A percentile compares a stretch with the other conserved stretches of the same genome.
These are phyloP conservation scores for Blastocystis sp. DNA, from an alignment of 352 stramenopile genomes.

Conservation along the genomic window DNA sequence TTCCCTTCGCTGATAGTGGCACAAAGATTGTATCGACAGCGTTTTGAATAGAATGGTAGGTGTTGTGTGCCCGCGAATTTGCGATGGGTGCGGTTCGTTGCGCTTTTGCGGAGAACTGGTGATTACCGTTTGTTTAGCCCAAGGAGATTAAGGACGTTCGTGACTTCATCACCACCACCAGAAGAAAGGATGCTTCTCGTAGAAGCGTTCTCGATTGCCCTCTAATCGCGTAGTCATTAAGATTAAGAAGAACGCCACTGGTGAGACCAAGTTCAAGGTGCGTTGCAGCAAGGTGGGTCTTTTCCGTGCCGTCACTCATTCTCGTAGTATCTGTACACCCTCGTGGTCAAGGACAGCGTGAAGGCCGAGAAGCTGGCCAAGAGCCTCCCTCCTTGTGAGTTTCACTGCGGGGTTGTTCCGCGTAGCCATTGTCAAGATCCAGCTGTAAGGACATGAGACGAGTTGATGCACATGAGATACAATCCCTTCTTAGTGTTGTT, in stretches of 20 bases:
- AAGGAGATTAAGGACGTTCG: conserved; percentile 69
- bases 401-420: not conserved
- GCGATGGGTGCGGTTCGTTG: too few relatives aligned
- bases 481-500: conserved; percentile 10
- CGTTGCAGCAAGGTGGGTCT: conserved; percentile 55
- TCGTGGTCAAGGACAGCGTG: conserved; percentile 59
- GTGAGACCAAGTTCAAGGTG: conserved; percentile 69
- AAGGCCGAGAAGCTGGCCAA: conserved; percentile 65
- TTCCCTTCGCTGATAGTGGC: too few relatives aligned
- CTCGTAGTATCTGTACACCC: conserved; percentile 67
- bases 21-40: too few relatives aligned
- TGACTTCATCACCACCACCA: conserved; percentile 54
- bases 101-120: too few relatives aligned
- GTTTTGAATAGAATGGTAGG: too few relatives aligned
- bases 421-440: conserved; percentile 13
- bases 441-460: conserved; percentile 24
- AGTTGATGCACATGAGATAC: conserved; percentile 35
- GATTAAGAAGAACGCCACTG: conserved; percentile 62
- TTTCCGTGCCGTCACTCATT: not conserved
- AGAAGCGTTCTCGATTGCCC: not conserved
- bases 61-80: too few relatives aligned
- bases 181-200: conserved; percentile 66
- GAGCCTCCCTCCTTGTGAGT: conserved; percentile 58
- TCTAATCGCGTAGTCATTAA: conserved; percentile 65
- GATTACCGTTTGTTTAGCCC: conserved; percentile 26